Base-by-base conservation (phyloP, 176 grass and related monocot species). In the Carex pumila region DNA sequence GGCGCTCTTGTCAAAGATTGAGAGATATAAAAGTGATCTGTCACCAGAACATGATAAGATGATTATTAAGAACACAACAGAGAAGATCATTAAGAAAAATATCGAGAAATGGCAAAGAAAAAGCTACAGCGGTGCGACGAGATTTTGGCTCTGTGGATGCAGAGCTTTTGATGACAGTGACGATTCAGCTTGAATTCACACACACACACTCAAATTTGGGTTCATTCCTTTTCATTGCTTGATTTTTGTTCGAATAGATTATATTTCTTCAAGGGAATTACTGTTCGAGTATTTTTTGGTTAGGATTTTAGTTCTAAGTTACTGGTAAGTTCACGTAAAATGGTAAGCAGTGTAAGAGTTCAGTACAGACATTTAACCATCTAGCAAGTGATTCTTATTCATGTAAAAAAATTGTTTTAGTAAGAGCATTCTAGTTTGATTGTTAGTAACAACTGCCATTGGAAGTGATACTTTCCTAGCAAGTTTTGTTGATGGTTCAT, bases 11-110 rank as follows among this genome's bases (percentile, higher is more conserved):
- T 64, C 83, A 54, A 92, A 82, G 85, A 87, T 94, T 4, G 94
- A 92, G 85, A 91, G 59, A 77, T 94, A 89, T 81, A 92, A 83
- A 60, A 82, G 75, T 0, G 92, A 91, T 36, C 49, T 97, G 70
- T 89, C 80, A 79, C 88, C 90, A 6, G 85, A 79, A 10, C 65
- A 56, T 29, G 65, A 50, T 6, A 37, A 60, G 37, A 37, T 55
- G 37, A 37, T 55, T 31, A 85, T 30, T 31, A 78, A 68, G 34
- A 85, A 68, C 1, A 6, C 3, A 3, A 6, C 30, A 5, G 69
- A 79, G 12, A 37, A 60, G 37, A 55, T 55, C 67, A 85, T 30
- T 31, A 78, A 68, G 34, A 85, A 68, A 57, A 85, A 75, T 22
- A 75, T 50, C 4, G 29, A 63, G 55, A 85, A 34, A 22, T 62